Evolutionary conservation across 192 early-diverging fungal genomes (phyloP).

Genomic region (Mortierella hygrophila): DNA sequence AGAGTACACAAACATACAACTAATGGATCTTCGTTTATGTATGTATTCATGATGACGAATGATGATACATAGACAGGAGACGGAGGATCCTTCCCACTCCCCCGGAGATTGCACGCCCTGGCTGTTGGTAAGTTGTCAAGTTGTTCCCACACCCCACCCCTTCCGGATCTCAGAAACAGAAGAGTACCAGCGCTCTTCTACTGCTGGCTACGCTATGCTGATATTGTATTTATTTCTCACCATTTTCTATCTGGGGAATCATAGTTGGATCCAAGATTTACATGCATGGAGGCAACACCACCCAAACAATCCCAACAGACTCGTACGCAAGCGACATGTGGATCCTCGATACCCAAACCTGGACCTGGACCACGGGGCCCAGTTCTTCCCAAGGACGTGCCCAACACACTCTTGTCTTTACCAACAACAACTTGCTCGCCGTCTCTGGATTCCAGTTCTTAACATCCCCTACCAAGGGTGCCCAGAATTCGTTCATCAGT

Average conservation of each 20-base stretch:
- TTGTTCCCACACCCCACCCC: background rate
- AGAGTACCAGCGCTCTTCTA: background rate
- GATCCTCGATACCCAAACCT: constrained; percentile 30
- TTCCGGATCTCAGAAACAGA: background rate
- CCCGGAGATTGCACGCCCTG: constrained; percentile 27
- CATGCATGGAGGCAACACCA: constrained; percentile 56
- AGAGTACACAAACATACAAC: background rate
- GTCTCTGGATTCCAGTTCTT: constrained; percentile 43
- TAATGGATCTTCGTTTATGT: background rate
- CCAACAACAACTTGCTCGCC: constrained; percentile 22
- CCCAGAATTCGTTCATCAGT: constrained; percentile 28
- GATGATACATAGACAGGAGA: constrained; percentile 8
- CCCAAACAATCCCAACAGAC: constrained; percentile 32
- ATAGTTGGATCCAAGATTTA: constrained; percentile 35
- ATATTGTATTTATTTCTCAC: background rate
- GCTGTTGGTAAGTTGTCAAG: constrained; percentile 13
- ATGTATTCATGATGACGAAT: background rate
- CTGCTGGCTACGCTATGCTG: background rate
- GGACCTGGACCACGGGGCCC: constrained; percentile 23
- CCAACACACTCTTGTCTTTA: constrained; percentile 18
- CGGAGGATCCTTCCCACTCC: constrained; percentile 22
- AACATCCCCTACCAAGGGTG: constrained; percentile 12
- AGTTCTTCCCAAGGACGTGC: constrained; percentile 28
- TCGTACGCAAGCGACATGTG: constrained; percentile 31
- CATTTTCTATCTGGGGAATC: background rate